Evolutionary conservation across 2,329 filamentous ascomycete species (phyloP), one percentile per base, ranked within the genome.

Genomic region (Fusarium duplospermum): DNA sequence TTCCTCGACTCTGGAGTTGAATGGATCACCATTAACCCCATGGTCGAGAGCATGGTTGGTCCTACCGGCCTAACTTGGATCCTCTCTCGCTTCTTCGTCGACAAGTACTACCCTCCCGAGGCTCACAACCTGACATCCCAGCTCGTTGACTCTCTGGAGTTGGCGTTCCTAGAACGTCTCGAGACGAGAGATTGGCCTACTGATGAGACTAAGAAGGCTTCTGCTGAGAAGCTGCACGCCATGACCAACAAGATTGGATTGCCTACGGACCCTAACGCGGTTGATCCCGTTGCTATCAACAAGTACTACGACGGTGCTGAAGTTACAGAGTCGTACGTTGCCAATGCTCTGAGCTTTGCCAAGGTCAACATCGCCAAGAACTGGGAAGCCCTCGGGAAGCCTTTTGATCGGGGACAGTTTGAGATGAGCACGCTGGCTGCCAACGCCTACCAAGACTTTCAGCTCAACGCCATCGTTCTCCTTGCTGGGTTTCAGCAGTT

Each of bases 181-280:
- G 84, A 88, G 38, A 81, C 83, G 4, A 89, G 89, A 1, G 82
- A 86, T 18, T 94, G 92, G 92, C 92, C 93, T 88, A 89, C 90
- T 50, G 83, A 89, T 3, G 85, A 88, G 52, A 89, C 91, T 22
- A 87, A 88, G 52, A 84, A 88, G 62, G 83, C 90, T 8, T 90
- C 90, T 3, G 88, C 90, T 50, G 83, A 90, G 63, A 93, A 93
- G 79, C 88, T 93, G 3, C 85, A 90, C 71, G 90, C 92, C 66
- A 93, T 93, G 71, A 83, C 88, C 20, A 90, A 92, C 72, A 93
- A 93, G 78, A 91, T 93, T 62, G 91, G 91, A 2, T 93, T 92
- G 76, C 91, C 91, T 2, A 90, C 88, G 2, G 89, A 87, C 67
- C 91, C 91, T 2, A 85, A 93, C 70, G 87, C 93, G 40, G 86